Percentiles rank a stretch among this genome's conserved stretches.
These are phyloP conservation scores for Globisporangium echinulatum DNA, from an alignment of 352 stramenopile species.

Conservation along the genomic window DNA sequence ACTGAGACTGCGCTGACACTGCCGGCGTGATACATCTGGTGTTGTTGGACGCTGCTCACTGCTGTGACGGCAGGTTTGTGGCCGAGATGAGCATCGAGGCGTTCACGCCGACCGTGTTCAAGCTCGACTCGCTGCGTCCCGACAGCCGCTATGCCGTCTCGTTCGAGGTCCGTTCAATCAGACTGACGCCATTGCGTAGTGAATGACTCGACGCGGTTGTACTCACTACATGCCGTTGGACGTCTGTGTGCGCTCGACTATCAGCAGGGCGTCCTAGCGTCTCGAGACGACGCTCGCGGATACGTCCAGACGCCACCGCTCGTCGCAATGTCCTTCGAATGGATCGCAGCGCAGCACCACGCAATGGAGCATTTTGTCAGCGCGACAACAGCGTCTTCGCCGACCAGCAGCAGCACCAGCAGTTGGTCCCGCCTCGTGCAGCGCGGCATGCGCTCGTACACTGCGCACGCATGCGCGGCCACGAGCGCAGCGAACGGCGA, in stretches of 20 bases:
- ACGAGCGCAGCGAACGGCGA: conserved; percentile 30
- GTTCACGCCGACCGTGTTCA: conserved; percentile 52
- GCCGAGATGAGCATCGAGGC: conserved; percentile 25
- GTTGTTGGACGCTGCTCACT: not conserved
- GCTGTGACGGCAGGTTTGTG: conserved; percentile 13
- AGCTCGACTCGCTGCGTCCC: conserved; percentile 49
- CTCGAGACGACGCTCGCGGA: conserved; percentile 1
- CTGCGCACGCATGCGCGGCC: conserved; percentile 22
- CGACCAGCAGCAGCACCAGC: conserved; percentile 12
- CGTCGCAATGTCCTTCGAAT: conserved; percentile 35
- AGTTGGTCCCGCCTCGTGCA: conserved; percentile 37
- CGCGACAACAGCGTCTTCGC: not conserved
- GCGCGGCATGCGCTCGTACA: conserved; percentile 29
- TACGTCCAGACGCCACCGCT: conserved; percentile 36
- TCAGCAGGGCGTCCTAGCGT: not conserved
- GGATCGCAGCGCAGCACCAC: conserved; percentile 48
- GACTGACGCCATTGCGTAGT: not conserved
- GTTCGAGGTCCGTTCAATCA: conserved; percentile 32
- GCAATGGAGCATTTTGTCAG: conserved; percentile 9
- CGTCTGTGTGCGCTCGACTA: not conserved
- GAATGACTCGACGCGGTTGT: not conserved
- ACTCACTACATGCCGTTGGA: too few species aligned
- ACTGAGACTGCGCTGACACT: not conserved
- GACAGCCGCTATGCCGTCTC: conserved; percentile 46
- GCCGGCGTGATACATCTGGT: not conserved